phyloP scores from a whole-genome alignment of 108 stramenopile genomes.

The Nitzschia sp. region DNA sequence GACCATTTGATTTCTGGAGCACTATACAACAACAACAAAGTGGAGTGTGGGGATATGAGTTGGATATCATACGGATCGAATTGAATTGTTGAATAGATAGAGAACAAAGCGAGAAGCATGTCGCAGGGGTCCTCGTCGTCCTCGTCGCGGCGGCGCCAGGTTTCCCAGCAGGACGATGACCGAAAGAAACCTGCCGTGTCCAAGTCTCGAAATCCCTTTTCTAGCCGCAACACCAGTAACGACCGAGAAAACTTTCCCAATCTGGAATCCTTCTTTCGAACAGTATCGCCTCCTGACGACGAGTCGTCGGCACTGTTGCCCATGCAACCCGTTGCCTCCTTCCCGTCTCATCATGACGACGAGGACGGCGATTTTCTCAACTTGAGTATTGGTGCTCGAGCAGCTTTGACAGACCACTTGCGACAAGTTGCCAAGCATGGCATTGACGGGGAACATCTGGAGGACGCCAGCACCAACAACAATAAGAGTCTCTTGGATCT shows the following conservation, averaged over 20 bases:
- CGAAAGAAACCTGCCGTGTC: not conserved
- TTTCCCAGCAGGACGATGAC: no score
- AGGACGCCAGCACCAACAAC: not conserved
- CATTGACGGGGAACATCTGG: conserved; percentile 42
- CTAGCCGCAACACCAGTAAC: not conserved
- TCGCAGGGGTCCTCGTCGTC: no score
- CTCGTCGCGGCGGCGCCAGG: no score
- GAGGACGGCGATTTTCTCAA: conserved; percentile 24
- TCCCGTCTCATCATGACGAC: not conserved
- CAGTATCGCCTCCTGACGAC: not conserved
- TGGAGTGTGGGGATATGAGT: no score
- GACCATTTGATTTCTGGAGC: no score
- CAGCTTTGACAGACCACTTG: conserved; percentile 53
- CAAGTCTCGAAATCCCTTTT: conserved; percentile 21
- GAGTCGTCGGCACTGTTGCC: not conserved
- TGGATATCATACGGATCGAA: no score
- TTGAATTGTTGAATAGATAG: no score
- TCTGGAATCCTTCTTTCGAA: conserved; percentile 17
- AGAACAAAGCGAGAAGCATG: no score
- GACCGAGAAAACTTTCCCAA: conserved; percentile 22
- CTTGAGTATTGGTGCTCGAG: conserved; percentile 58
- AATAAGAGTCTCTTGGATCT: conserved; percentile 16
- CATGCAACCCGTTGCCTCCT: conserved; percentile 4
- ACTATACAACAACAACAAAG: no score
- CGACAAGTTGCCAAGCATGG: conserved; percentile 55